Percentiles rank a stretch among this genome's conserved stretches.
These are phyloP conservation scores for Epichloe gansuensis DNA, from an alignment of 2,329 filamentous ascomycete species.

Conservation along the genomic window DNA sequence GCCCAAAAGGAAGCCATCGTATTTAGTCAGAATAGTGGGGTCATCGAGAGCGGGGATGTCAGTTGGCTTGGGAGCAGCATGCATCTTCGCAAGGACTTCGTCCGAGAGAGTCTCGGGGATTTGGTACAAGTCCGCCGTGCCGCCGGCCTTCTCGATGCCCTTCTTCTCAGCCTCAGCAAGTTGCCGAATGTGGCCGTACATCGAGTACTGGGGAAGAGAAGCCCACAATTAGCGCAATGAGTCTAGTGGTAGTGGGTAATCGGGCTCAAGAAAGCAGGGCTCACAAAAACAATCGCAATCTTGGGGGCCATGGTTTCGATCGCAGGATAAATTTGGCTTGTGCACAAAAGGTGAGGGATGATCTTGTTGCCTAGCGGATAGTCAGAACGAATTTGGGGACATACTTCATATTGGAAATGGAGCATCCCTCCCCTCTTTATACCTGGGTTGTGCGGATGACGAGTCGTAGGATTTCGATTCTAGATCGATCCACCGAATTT, in stretches of 20 bases:
- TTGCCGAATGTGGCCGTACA: conserved; percentile 80
- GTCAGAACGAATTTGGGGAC: too few relatives aligned
- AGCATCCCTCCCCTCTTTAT: too few relatives aligned
- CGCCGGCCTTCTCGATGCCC: conserved; percentile 80
- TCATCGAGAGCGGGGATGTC: conserved; percentile 51
- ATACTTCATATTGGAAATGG: too few relatives aligned
- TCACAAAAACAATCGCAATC: conserved; percentile 79
- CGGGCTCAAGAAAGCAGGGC: conserved; percentile 22
- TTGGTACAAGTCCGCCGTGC: conserved; percentile 72
- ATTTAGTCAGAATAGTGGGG: conserved; percentile 49
- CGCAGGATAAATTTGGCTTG: too few relatives aligned
- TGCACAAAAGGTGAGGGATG: too few relatives aligned
- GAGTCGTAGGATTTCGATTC: background rate
- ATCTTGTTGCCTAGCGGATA: too few relatives aligned
- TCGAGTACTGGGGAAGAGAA: conserved; percentile 55
- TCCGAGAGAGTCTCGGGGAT: conserved; percentile 74
- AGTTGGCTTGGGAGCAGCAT: conserved; percentile 65
- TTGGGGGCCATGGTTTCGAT: conserved; percentile 64
- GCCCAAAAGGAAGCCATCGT: conserved; percentile 84
- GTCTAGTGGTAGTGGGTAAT: background rate
- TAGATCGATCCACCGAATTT: background rate
- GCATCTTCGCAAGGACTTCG: conserved; percentile 81
- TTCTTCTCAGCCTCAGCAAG: conserved; percentile 82
- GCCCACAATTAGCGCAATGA: background rate
- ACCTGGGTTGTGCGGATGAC: background rate